Evolutionary conservation across 139 green algal genomes (phyloP).

Genomic region (Asterochloris sp.): DNA sequence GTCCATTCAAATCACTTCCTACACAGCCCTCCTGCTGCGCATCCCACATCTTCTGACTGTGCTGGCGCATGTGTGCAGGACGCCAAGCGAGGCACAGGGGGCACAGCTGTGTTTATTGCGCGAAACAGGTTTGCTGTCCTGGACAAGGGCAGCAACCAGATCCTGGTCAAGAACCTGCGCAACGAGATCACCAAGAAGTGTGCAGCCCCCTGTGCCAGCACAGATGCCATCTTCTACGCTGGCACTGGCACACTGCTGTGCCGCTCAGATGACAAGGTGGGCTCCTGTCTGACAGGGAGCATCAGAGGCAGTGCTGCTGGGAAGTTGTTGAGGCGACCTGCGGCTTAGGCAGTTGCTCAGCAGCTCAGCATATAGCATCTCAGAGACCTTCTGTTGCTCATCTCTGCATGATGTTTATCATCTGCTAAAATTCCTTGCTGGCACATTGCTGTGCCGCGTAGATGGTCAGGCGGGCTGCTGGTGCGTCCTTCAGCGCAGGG

Average conservation of each 20-base stretch:
- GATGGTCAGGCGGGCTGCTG: too few relatives aligned
- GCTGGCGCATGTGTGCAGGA: slow-evolving; percentile 52
- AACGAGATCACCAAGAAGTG: slow-evolving; percentile 99
- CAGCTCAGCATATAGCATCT: too few relatives aligned
- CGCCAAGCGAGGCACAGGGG: slow-evolving; percentile 74
- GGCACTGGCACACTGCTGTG: slow-evolving; percentile 94
- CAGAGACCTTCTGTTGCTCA: too few relatives aligned
- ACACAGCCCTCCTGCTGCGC: too few relatives aligned
- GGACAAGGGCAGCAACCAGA: slow-evolving; percentile 77
- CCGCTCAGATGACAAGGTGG: slow-evolving; percentile 91
- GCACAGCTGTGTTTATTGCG: slow-evolving; percentile 93
- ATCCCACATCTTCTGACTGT: too few relatives aligned
- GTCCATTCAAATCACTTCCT: too few relatives aligned
- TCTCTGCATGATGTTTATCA: too few relatives aligned
- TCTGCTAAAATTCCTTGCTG: too few relatives aligned
- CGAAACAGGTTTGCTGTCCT: slow-evolving; percentile 98
- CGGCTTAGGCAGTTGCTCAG: too few relatives aligned
- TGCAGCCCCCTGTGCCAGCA: slow-evolving; percentile 67
- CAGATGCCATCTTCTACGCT: slow-evolving; percentile 95
- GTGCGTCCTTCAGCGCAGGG: too few relatives aligned
- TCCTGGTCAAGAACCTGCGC: slow-evolving; percentile 95
- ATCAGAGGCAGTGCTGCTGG: neutral
- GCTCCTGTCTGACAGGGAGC: neutral
- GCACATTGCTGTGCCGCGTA: too few relatives aligned
- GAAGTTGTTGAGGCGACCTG: too few relatives aligned